Evolutionary conservation across 2,329 filamentous ascomycete species (phyloP).

Genomic region (Clarireedia monteithiana): DNA sequence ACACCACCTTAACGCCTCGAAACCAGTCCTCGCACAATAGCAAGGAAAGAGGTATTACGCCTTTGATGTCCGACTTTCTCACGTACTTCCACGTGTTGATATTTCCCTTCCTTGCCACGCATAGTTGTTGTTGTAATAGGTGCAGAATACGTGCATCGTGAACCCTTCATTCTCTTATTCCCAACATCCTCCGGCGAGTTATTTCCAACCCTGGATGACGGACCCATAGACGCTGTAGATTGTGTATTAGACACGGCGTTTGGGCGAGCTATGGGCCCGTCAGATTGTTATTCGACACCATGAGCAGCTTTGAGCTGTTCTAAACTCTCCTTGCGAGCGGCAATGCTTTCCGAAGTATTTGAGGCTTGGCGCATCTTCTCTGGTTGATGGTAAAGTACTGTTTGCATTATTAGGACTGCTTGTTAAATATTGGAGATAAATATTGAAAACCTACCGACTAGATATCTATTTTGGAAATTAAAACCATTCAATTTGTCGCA

Average conservation of each 20-base stretch:
- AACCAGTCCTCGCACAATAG: constrained; percentile 8
- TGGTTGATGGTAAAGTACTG: constrained; percentile 68
- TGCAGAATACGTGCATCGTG: constrained; percentile 5
- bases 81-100: constrained; percentile 6
- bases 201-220: constrained; percentile 15
- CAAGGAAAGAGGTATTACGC: constrained; percentile 10
- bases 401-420: constrained; percentile 8
- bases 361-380: constrained; percentile 49
- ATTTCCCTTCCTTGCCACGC: constrained; percentile 3
- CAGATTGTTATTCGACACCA: constrained; percentile 92
- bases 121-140: constrained; percentile 1
- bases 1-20: constrained; percentile 10
- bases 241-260: constrained; percentile 2
- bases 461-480: constrained; percentile 99
- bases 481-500: constrained; percentile 99
- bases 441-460: constrained; percentile 66
- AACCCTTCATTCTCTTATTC: constrained; percentile 4
- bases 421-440: neutral
- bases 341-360: constrained; percentile 73
- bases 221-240: constrained; percentile 14
- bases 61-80: neutral
- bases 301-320: constrained; percentile 97
- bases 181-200: constrained; percentile 3
- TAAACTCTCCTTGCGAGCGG: constrained; percentile 91
- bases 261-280: constrained; percentile 39